These are phyloP conservation scores for Colletotrichum orbiculare DNA, from an alignment of 2,329 filamentous ascomycete genomes.

Conservation along the genomic window DNA sequence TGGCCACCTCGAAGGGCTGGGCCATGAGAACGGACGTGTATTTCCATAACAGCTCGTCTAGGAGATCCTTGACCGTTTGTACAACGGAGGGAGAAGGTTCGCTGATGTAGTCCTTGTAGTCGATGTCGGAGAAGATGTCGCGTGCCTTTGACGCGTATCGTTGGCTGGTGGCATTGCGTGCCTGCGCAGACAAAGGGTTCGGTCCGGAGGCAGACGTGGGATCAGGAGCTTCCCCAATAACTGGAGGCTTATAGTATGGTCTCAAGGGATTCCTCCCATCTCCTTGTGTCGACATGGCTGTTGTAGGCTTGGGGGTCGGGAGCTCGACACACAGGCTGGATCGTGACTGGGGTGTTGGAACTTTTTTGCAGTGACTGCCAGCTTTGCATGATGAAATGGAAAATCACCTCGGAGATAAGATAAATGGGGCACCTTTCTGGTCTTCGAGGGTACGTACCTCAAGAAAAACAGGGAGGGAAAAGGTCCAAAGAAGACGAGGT, in stretches of 20 bases:
- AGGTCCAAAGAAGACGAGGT: background rate
- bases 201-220: constrained; percentile 51
- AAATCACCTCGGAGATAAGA: constrained; percentile 44
- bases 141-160: constrained; percentile 74
- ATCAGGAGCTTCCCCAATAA: constrained; percentile 61
- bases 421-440: constrained; percentile 11
- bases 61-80: constrained; percentile 78
- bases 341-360: background rate
- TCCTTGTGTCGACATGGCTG: constrained; percentile 57
- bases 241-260: constrained; percentile 75
- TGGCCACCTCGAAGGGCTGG: constrained; percentile 97
- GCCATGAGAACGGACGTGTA: constrained; percentile 90
- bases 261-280: constrained; percentile 71
- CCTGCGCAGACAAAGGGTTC: constrained; percentile 55
- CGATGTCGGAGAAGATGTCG: constrained; percentile 88
- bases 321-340: constrained; percentile 28
- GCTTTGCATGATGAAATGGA: constrained; percentile 44
- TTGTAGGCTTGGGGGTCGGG: constrained; percentile 26
- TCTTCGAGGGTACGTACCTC: background rate
- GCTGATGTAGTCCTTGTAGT: constrained; percentile 88
- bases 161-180: constrained; percentile 52
- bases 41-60: constrained; percentile 91
- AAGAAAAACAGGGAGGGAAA: background rate
- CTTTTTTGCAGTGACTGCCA: background rate
- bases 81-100: constrained; percentile 80